A percentile compares a stretch with the other conserved stretches of the same genome.
These are phyloP conservation scores for Drechslerella dactyloides DNA, from an alignment of 2,329 filamentous ascomycete genomes.

Conservation along the genomic window DNA sequence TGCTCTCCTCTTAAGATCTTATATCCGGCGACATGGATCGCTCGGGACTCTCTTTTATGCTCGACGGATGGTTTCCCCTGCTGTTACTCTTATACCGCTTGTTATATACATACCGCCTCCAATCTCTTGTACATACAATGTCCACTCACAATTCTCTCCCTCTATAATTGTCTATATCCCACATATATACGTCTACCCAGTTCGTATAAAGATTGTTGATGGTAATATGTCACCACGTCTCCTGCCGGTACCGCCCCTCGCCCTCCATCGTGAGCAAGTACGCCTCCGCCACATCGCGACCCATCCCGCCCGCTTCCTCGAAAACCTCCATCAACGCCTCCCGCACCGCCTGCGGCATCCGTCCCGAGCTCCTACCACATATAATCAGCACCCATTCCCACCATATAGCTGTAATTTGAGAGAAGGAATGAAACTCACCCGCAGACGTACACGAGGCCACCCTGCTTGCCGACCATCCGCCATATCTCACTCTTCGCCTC, in stretches of 20 bases:
- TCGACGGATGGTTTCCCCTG: too few relatives aligned
- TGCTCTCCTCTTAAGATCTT: too few relatives aligned
- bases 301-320: constrained; percentile 57
- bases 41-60: too few relatives aligned
- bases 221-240: constrained; percentile 74
- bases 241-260: constrained; percentile 69
- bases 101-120: constrained; percentile 25
- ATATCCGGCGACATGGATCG: too few relatives aligned
- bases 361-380: constrained; percentile 63
- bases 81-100: not conserved
- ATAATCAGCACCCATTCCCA: constrained; percentile 57
- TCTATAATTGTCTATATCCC: not conserved
- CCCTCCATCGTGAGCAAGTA: constrained; percentile 68
- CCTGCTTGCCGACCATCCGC: constrained; percentile 62
- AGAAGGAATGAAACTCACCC: constrained; percentile 56
- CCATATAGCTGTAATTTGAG: not conserved
- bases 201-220: too few relatives aligned
- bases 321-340: constrained; percentile 71
- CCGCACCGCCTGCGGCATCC: constrained; percentile 73
- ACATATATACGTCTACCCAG: not conserved
- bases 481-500: constrained; percentile 63
- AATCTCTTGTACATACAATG: not conserved
- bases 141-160: not conserved
- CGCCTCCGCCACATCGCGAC: constrained; percentile 63
- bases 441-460: constrained; percentile 66